Evolutionary conservation across 1,284 basidiomycete species (phyloP).

Genomic region (Pisolithus thermaeus): DNA sequence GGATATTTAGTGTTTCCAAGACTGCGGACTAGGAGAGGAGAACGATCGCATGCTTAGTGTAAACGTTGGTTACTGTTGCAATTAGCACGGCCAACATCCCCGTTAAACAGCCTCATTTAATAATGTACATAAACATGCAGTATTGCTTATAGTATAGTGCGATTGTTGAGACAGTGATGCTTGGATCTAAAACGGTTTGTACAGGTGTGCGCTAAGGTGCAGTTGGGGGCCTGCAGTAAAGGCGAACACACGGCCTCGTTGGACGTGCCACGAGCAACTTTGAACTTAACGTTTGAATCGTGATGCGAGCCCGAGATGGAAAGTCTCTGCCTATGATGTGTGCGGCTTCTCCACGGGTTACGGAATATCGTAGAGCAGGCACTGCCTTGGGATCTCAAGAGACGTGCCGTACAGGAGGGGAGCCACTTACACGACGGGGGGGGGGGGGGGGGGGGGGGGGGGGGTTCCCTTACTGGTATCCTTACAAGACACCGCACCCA

Average conservation of each 20-base stretch:
- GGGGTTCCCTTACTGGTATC: not conserved
- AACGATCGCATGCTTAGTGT: conserved; percentile 25
- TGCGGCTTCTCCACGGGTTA: not conserved
- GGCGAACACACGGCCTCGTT: not conserved
- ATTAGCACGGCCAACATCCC: not conserved
- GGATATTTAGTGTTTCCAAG: conserved; percentile 54
- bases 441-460: not conserved
- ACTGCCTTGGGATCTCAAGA: not conserved
- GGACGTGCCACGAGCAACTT: not conserved
- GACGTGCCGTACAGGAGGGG: not conserved
- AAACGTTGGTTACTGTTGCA: conserved; percentile 2
- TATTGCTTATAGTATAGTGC: not conserved
- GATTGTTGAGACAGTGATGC: not conserved
- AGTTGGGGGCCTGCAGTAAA: not conserved
- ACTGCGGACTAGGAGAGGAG: conserved; percentile 21
- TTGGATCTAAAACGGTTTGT: too few relatives aligned
- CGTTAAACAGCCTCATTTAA: not conserved
- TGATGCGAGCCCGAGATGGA: not conserved
- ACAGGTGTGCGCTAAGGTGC: not conserved
- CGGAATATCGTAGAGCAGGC: not conserved
- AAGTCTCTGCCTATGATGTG: not conserved
- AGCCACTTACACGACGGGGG: not conserved
- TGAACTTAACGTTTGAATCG: not conserved
- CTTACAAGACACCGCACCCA: not conserved
- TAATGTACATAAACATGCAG: not conserved